Evolutionary conservation across 148 eudicot genomes (phyloP).

Genomic region (Oxyria digyna): DNA sequence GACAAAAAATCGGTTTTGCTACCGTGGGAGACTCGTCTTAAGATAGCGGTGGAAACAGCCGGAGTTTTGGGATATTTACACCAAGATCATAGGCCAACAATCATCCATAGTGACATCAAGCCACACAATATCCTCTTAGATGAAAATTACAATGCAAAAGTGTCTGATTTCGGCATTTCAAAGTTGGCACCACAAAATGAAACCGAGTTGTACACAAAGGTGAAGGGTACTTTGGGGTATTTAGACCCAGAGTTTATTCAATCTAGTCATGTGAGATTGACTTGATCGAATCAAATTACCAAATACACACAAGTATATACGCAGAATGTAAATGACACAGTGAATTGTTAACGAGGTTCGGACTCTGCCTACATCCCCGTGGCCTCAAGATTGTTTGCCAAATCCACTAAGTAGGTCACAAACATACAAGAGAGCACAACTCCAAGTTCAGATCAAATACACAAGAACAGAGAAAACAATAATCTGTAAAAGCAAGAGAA

Average conservation of each 20-base stretch:
- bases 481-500: no score
- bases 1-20: neutral
- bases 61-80: slow-evolving; percentile 30
- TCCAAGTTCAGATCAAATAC: no score
- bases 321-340: no score
- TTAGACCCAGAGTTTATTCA: slow-evolving; percentile 36
- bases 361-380: no score
- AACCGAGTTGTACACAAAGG: slow-evolving; percentile 21
- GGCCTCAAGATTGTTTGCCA: no score
- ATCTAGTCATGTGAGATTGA: no score
- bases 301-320: no score
- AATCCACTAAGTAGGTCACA: no score
- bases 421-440: no score
- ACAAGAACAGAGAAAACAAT: no score
- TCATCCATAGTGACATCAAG: slow-evolving; percentile 31
- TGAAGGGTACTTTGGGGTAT: slow-evolving; percentile 33
- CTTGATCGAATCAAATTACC: no score
- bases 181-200: slow-evolving; percentile 21
- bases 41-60: slow-evolving; percentile 22
- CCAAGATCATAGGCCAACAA: slow-evolving; percentile 15
- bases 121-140: slow-evolving; percentile 28
- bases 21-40: slow-evolving; percentile 11
- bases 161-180: slow-evolving; percentile 34
- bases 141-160: slow-evolving; percentile 24
- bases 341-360: no score